These are phyloP conservation scores for Zygoascus meyerae DNA, from an alignment of 1,139 yeast species.

Conservation along the genomic window DNA sequence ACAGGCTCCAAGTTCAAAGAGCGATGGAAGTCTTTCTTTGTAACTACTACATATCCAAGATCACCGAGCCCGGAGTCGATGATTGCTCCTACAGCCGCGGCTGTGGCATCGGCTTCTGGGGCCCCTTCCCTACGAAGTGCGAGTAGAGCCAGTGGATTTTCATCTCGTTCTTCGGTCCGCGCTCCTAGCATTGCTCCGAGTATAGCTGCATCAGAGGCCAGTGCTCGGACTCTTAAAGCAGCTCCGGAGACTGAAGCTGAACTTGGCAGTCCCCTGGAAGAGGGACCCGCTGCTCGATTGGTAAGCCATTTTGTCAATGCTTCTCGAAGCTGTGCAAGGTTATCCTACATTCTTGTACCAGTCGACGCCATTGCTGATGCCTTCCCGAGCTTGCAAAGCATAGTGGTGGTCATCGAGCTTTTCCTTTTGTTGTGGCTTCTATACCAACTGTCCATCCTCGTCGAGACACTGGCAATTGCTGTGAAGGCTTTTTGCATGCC, in stretches of 20 bases:
- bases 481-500: conserved; percentile 30
- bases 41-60: neutral
- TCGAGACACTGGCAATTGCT: conserved; percentile 29
- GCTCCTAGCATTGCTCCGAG: neutral
- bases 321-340: conserved; percentile 24
- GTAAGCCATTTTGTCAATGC: conserved; percentile 18
- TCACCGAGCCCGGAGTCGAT: neutral
- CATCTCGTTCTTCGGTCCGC: neutral
- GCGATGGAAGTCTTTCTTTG: too few species aligned
- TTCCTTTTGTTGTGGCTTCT: conserved; percentile 30
- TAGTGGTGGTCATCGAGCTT: conserved; percentile 29
- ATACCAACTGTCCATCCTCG: conserved; percentile 29
- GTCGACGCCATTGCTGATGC: conserved; percentile 29
- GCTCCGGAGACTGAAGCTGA: neutral
- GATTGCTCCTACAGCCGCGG: neutral
- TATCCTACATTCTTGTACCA: conserved; percentile 26
- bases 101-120: neutral
- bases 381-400: conserved; percentile 24
- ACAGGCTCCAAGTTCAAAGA: too few species aligned
- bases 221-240: neutral
- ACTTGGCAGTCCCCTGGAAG: neutral
- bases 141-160: too few species aligned
- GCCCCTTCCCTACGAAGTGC: neutral
- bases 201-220: neutral
- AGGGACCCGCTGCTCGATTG: conserved; percentile 10